A percentile compares a stretch with the other conserved stretches of the same genome.
phyloP scores from a whole-genome alignment of 2,329 filamentous ascomycete genomes.

The Ascosphaera aggregata region DNA sequence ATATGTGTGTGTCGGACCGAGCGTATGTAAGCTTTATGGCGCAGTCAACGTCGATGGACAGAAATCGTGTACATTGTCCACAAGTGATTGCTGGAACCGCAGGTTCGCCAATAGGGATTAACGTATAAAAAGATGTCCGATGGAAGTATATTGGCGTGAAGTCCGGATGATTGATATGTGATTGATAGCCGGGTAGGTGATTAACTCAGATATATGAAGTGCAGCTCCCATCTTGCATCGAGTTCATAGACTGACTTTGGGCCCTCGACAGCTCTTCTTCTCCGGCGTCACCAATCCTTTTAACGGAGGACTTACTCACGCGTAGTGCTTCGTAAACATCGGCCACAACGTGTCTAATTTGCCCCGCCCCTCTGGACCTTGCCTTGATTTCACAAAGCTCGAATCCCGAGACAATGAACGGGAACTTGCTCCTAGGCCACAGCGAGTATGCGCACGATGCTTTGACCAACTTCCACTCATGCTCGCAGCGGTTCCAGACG shows the following conservation, averaged over 20 bases:
- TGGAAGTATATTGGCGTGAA: too few relatives aligned
- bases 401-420: constrained; percentile 9
- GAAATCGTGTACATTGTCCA: too few relatives aligned
- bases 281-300: constrained; percentile 1
- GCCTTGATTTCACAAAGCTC: constrained; percentile 13
- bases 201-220: background rate
- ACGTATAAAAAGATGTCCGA: too few relatives aligned
- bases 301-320: constrained; percentile 3
- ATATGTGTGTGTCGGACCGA: too few relatives aligned
- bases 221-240: background rate
- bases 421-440: constrained; percentile 2
- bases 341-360: constrained; percentile 1
- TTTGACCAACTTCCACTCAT: constrained; percentile 14
- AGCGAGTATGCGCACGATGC: constrained; percentile 17
- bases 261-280: background rate
- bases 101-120: too few relatives aligned
- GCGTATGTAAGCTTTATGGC: too few relatives aligned
- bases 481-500: constrained; percentile 13
- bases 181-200: too few relatives aligned
- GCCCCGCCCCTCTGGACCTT: constrained; percentile 2
- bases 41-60: too few relatives aligned
- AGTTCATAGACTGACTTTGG: background rate
- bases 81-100: too few relatives aligned
- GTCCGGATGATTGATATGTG: too few relatives aligned
- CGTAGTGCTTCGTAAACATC: constrained; percentile 2